Evolutionary conservation across 768 basidiomycete genomes (phyloP), one percentile per base, ranked within the genome.

Genomic region (Suillus lakei): DNA sequence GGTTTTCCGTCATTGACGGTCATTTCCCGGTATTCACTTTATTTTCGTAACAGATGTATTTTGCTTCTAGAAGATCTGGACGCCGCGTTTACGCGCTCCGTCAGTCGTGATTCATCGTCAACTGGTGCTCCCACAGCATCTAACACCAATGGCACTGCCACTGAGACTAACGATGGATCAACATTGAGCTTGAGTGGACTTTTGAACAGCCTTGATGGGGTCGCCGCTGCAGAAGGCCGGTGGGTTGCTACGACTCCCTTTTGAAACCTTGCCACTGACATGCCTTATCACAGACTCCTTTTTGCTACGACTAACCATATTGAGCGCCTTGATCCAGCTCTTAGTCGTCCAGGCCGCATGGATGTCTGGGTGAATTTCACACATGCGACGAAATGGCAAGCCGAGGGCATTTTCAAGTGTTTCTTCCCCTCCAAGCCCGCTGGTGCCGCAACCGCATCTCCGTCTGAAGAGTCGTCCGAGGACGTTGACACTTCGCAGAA

Each of bases 261-360:
- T 65, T 59, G 62, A 71, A 89, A 91, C 48, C 83, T 96, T 64
- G 82, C 96, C 12, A 95, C 96, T 76, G 94, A 94, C 60, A 94
- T 93, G 4, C 56, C 65, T 69, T 67, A 66, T 58, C 48, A 61
- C 71, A 90, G 92, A 46, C 84, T 97, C 65, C 83, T 96, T 12
- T 96, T 96, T 76, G 95, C 94, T 61, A 95, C 93, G 8, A 95
- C 93, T 15, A 98, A 98, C 79, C 95, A 97, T 74, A 93, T 95
- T 70, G 94, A 97, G 73, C 90, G 93, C 54, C 85, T 98, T 39
- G 95, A 98, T 77, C 94, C 91, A 58, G 93, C 94, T 5, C 84
- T 96, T 41, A 92, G 88, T 75, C 87, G 93, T 26, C 92, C 95
- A 34, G 95, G 95, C 64, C 91, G 92, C 54, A 93, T 94, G 91